Evolutionary conservation across 73 alveolate genomes (phyloP).

Genomic region (Diophrys appendiculata): DNA sequence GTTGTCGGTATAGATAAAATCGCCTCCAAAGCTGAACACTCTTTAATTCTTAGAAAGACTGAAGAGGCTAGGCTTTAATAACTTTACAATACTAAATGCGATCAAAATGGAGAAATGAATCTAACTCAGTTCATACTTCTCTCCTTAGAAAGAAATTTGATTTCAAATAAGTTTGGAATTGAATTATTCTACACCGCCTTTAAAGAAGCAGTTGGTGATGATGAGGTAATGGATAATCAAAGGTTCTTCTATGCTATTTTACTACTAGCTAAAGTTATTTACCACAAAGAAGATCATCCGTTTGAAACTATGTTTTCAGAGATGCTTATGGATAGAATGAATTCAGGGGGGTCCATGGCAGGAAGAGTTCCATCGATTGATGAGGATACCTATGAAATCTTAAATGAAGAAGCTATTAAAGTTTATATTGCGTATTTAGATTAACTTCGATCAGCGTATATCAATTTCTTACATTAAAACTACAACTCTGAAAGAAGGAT

Average conservation of each 20-base stretch:
- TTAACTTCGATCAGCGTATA: conserved; percentile 40
- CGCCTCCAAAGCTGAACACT: conserved; percentile 48
- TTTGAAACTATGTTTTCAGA: conserved; percentile 70
- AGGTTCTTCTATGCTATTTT: conserved; percentile 66
- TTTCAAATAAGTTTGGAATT: conserved; percentile 60
- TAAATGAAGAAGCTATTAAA: conserved; percentile 50
- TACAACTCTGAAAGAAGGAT: conserved; percentile 42
- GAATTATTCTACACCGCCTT: conserved; percentile 49
- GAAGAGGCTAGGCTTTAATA: conserved; percentile 61
- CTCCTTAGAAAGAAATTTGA: conserved; percentile 60
- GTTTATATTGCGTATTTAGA: conserved; percentile 44
- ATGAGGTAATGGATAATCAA: conserved; percentile 44
- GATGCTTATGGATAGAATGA: conserved; percentile 65
- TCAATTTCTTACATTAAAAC: conserved; percentile 42
- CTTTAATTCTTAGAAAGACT: conserved; percentile 45
- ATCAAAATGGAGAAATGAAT: conserved; percentile 62
- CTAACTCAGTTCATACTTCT: conserved; percentile 65
- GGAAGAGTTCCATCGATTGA: conserved; percentile 66
- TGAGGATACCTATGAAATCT: conserved; percentile 51
- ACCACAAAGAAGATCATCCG: conserved; percentile 62
- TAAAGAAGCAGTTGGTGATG: conserved; percentile 60
- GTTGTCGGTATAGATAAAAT: background rate
- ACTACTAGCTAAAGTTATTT: conserved; percentile 55
- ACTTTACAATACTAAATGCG: conserved; percentile 62
- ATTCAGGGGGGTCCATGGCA: conserved; percentile 40